A percentile compares a stretch with the other conserved stretches of the same genome.
Evolutionary conservation across 257 asterid genomes (phyloP).

Genomic region (Salvia miltiorrhiza): DNA sequence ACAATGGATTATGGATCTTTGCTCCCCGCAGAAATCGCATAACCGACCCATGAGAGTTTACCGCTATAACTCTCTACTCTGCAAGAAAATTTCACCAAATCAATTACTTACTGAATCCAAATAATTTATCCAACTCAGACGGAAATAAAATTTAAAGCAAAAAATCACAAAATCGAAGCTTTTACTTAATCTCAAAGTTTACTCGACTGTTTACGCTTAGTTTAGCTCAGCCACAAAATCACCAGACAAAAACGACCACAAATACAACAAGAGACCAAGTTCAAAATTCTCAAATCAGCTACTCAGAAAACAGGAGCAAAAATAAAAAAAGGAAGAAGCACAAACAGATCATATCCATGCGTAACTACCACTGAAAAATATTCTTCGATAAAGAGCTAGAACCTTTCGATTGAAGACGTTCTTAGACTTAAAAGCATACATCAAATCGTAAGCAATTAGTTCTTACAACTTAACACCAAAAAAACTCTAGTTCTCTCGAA

Average conservation of each 20-base stretch:
- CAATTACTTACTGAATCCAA: background rate
- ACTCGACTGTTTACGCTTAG: background rate
- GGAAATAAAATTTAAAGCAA: background rate
- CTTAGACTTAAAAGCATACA: background rate
- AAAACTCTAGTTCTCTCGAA: background rate
- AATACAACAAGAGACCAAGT: background rate
- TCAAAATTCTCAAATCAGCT: conserved; percentile 7
- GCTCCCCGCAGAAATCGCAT: conserved; percentile 67
- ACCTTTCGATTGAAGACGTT: background rate
- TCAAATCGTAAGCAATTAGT: background rate
- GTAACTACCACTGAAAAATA: background rate
- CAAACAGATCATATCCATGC: background rate
- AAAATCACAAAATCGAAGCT: conserved; percentile 3
- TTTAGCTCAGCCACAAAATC: background rate
- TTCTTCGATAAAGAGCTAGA: conserved; percentile 3
- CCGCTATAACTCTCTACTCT: conserved; percentile 14
- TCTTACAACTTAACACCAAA: background rate
- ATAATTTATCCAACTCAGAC: background rate
- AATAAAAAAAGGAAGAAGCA: background rate
- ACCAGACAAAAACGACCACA: background rate
- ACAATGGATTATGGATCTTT: conserved; percentile 53
- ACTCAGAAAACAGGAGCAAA: background rate
- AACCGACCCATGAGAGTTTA: conserved; percentile 36
- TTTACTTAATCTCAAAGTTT: background rate
- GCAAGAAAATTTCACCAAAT: conserved; percentile 14